Base-by-base conservation (phyloP, 2,329 filamentous ascomycete genomes). In the Penicillium hesseltinei region DNA sequence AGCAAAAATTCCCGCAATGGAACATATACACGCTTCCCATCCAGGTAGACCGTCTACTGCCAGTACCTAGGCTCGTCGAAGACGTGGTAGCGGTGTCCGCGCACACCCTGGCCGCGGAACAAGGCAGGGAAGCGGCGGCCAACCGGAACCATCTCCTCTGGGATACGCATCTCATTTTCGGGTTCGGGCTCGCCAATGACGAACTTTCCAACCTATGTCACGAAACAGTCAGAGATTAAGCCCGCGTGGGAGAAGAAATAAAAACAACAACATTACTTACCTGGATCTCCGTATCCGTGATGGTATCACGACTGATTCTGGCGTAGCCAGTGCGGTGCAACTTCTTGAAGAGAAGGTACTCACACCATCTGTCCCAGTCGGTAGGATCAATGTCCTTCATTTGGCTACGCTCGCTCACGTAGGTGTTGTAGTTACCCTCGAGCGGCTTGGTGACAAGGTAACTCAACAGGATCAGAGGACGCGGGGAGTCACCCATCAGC, bases 331-430 rank as follows among this genome's bases (percentile, higher is more conserved):
- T 88, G 60, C 93, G 84, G 75, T 87, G 88, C 61, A 99, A 77
- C 13, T 87, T 87, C 81, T 97, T 97, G 82, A 91, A 99, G 27
- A 99, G 79, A 64, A 99, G 97, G 75, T 99, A 99, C 79, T 99
- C 93, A 79, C 94, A 99, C 94, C 94, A 99, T 54, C 94, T 82
- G 74, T 99, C 94, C 92, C 92, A 96, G 73, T 99, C 94, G 3
- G 82, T 87, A 0, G 88, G 84, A 70, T 99, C 94, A 49, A 99
- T 94, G 70, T 99, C 94, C 69, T 90, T 87, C 94, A 99, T 99
- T 10, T 92, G 91, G 57, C 90, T 96, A 57, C 80, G 80, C 52
- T 91, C 83, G 56, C 91, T 91, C 25, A 97, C 94, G 68, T 78
- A 97, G 0, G 88, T 96, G 73, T 97, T 93, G 80, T 99, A 99